Conservation (phyloP, 2,329 filamentous ascomycete genomes). For the Domatiomyces globalis region DNA sequence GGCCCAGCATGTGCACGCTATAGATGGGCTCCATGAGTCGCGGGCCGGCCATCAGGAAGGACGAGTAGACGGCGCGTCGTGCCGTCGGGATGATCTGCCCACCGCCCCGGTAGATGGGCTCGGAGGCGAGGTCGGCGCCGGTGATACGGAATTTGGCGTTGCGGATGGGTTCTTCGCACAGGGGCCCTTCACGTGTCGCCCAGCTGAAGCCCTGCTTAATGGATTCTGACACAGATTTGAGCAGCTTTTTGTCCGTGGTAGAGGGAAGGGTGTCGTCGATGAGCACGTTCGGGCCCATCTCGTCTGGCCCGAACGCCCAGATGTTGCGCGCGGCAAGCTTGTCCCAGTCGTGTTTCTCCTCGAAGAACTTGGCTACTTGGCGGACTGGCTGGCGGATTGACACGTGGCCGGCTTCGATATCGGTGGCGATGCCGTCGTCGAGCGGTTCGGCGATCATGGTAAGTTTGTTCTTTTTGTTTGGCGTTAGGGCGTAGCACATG, state of each 20-base stretch:
- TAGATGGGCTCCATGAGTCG: constrained; percentile 96
- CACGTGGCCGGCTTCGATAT: constrained; percentile 83
- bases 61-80: constrained; percentile 82
- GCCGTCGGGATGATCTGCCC: constrained; percentile 96
- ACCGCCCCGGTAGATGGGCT: constrained; percentile 88
- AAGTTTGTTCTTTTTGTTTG: constrained; percentile 98
- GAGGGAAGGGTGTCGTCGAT: constrained; percentile 92
- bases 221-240: constrained; percentile 76
- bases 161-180: constrained; percentile 97
- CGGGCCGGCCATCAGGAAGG: constrained; percentile 92
- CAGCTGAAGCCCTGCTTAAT: constrained; percentile 94
- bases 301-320: constrained; percentile 96
- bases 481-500: constrained; percentile 93
- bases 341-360: constrained; percentile 95
- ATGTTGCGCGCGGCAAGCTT: constrained; percentile 86
- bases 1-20: constrained; percentile 80
- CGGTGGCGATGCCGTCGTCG: constrained; percentile 84
- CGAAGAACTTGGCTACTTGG: constrained; percentile 91
- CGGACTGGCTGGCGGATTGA: constrained; percentile 85
- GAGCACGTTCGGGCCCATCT: constrained; percentile 85
- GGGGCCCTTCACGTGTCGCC: constrained; percentile 85
- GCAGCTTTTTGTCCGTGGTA: constrained; percentile 83
- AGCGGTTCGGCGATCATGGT: constrained; percentile 96
- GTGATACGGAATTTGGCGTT: constrained; percentile 97
- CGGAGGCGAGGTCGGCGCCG: constrained; percentile 69